Percentiles rank a stretch among this genome's conserved stretches.
phyloP scores from a whole-genome alignment of 2,329 filamentous ascomycete species.

The Xylariales sp. region DNA sequence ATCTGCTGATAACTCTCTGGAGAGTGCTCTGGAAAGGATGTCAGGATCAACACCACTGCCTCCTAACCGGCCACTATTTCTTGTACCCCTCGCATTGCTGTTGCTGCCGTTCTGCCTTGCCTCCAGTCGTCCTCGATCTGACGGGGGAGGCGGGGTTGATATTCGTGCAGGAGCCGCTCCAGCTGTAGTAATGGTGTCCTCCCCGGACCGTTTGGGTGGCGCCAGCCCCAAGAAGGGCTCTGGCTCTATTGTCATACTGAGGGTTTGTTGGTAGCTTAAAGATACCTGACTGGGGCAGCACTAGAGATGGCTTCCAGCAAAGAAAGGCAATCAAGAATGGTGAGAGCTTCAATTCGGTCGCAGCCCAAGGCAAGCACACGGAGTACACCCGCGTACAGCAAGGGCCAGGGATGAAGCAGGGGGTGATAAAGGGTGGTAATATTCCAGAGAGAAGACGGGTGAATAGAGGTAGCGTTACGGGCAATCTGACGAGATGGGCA shows the following conservation, averaged over 20 bases:
- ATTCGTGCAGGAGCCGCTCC: conserved; percentile 30
- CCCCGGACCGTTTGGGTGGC: conserved; percentile 24
- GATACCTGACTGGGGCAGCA: no score
- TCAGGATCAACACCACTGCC: conserved; percentile 42
- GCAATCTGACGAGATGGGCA: no score
- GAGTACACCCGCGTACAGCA: no score
- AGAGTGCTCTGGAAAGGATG: conserved; percentile 44
- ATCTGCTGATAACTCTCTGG: conserved; percentile 46
- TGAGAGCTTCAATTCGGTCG: no score
- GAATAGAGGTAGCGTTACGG: no score
- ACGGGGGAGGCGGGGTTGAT: conserved; percentile 39
- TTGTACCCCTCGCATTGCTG: conserved; percentile 24
- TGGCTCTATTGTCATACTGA: conserved; percentile 29
- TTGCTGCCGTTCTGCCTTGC: conserved; percentile 33
- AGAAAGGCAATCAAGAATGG: no score
- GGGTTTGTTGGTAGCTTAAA: no score
- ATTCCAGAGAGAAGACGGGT: no score
- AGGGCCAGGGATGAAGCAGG: no score
- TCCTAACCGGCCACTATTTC: conserved; percentile 29
- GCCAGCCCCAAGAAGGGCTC: conserved; percentile 20
- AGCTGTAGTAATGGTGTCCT: conserved; percentile 29
- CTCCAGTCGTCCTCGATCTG: conserved; percentile 39
- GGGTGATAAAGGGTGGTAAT: no score
- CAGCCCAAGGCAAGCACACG: no score
- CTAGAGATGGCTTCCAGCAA: no score